Base-by-base conservation (phyloP, 345 rosid species). In the Eucalyptus lansdowneana region DNA sequence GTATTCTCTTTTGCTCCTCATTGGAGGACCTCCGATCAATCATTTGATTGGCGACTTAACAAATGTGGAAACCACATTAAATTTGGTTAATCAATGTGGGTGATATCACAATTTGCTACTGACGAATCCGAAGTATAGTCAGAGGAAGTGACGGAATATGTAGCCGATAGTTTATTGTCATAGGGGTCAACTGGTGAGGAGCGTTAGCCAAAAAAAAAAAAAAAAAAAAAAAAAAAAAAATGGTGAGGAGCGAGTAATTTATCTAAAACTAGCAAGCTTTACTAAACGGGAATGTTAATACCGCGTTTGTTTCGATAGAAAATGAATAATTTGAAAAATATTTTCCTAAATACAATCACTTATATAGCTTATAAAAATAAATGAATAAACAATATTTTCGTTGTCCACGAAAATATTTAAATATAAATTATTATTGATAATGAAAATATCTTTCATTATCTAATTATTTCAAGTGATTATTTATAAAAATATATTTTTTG, bases 311-410 rank as follows among this genome's bases (percentile, higher is more conserved):
- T 65, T 65, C 1, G 1, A 65, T 7, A 2, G 3, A 65, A 29
- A 65, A 65, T 29, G 0, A 29, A 65, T 29, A 29, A 65, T n/a
- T 65, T 65, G 0, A 14, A 29, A 65, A 4, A 65, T 65, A n/a
- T 65, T 65, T n/a, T 14, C 0, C 0, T 65, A 7, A 65, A 65
- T 14, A 65, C 2, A 0, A 14, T 65, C 0, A 14, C 0, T 14
- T 14, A 3, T 1, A 14, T 4, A 0, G 1, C 19, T 65, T 65
- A n/a, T 3, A n/a, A n/a, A 65, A 29, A n/a, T 65, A 3, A 62
- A n/a, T 12, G 3, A 14, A 14, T 13, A 3, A 12, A 60, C 0
- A 62, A 3, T 14, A n/a, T n/a, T 65, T 65, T 65, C 0, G 4
- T 65, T 65, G 0, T 65, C 3, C 3, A 14, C 0, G 2, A n/a